Evolutionary conservation across 768 basidiomycete genomes (phyloP).

Genomic region (Boletus subparvulus): DNA sequence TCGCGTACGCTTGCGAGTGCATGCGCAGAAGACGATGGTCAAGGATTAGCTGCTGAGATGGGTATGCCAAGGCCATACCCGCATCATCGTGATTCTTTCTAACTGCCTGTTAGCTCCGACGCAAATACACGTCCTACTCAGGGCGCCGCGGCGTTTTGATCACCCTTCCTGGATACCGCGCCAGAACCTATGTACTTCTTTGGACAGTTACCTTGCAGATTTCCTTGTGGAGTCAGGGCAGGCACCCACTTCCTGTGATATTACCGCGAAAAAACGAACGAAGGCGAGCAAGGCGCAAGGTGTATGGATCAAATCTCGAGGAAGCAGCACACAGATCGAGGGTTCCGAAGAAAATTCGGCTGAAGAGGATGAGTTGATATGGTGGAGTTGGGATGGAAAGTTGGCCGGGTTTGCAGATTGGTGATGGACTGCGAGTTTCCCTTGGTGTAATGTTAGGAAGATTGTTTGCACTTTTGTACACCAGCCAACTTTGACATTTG

Average conservation of each 20-base stretch:
- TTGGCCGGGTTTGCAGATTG: conserved; percentile 48
- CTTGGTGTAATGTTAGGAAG: neutral
- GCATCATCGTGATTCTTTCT: neutral
- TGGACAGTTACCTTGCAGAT: conserved; percentile 37
- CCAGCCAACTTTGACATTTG: too few relatives aligned
- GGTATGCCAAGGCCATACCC: conserved; percentile 23
- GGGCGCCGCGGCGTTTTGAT: conserved; percentile 46
- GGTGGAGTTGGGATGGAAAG: conserved; percentile 54
- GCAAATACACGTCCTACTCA: conserved; percentile 46
- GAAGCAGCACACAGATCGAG: neutral
- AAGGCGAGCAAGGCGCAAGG: conserved; percentile 37
- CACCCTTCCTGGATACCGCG: conserved; percentile 50
- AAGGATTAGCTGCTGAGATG: conserved; percentile 42
- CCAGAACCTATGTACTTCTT: conserved; percentile 39
- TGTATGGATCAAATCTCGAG: conserved; percentile 38
- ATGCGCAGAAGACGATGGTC: conserved; percentile 40
- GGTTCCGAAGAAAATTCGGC: conserved; percentile 16
- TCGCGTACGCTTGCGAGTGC: conserved; percentile 47
- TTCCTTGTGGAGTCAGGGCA: conserved; percentile 35
- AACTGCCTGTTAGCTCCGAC: conserved; percentile 39
- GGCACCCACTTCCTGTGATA: conserved; percentile 4
- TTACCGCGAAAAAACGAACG: conserved; percentile 28
- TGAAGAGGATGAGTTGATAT: conserved; percentile 49
- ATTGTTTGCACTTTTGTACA: neutral
- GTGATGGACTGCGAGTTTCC: conserved; percentile 23